phyloP scores from a whole-genome alignment of 2,329 filamentous ascomycete species.

The Pseudogymnoascus sp. region DNA sequence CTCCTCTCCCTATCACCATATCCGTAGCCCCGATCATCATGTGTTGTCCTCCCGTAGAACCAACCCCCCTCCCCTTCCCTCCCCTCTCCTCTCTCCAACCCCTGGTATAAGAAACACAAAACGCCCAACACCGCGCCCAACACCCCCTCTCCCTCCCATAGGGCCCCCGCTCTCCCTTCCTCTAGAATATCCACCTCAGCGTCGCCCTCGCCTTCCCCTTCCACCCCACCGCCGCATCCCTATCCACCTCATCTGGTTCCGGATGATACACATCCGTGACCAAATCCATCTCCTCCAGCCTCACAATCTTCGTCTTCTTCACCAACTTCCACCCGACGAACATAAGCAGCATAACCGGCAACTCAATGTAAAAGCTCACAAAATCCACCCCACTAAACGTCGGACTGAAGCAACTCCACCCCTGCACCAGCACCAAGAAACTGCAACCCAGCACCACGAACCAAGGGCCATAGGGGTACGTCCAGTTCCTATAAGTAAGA shows the following conservation, averaged over 20 bases:
- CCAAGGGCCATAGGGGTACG: conserved; percentile 54
- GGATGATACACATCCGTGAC: conserved; percentile 37
- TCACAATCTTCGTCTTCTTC: conserved; percentile 39
- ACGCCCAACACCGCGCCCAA: background rate
- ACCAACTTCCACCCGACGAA: conserved; percentile 46
- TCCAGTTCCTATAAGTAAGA: conserved; percentile 59
- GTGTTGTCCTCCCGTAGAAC: background rate
- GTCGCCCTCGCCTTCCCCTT: conserved; percentile 22
- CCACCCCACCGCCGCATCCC: conserved; percentile 20
- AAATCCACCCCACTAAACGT: conserved; percentile 50
- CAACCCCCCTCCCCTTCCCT: too few species aligned
- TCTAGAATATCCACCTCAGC: conserved; percentile 25
- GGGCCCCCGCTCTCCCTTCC: background rate
- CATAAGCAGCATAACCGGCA: conserved; percentile 51
- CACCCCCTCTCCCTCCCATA: background rate
- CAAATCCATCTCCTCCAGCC: conserved; percentile 41
- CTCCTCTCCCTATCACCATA: background rate
- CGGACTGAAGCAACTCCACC: conserved; percentile 55
- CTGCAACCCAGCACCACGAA: conserved; percentile 48
- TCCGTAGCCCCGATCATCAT: background rate
- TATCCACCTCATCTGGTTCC: conserved; percentile 21
- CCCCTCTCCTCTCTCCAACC: background rate
- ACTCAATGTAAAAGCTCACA: conserved; percentile 55
- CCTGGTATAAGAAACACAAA: background rate
- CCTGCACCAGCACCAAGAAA: conserved; percentile 54